These are phyloP conservation scores for Lecanoromycetidae sp. DNA, from an alignment of 2,329 filamentous ascomycete species.

Conservation along the genomic window DNA sequence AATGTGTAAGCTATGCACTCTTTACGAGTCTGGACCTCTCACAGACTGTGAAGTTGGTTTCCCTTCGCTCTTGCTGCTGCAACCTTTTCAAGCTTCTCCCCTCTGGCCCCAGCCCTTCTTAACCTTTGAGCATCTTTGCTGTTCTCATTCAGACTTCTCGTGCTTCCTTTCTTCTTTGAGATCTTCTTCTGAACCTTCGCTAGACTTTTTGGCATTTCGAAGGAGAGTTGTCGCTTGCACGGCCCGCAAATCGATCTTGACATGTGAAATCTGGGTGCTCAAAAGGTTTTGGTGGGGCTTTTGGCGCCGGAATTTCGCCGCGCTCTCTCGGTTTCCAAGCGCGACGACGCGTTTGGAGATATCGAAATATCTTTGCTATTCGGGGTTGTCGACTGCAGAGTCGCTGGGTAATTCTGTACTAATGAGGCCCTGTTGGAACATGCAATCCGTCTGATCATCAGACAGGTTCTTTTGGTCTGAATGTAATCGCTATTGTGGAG, in stretches of 20 bases:
- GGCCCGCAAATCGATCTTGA: background rate
- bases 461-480: too few relatives aligned
- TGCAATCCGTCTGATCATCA: background rate
- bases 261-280: background rate
- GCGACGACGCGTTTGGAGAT: background rate
- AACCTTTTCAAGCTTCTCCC: constrained; percentile 68
- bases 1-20: constrained; percentile 8
- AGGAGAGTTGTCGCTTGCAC: background rate
- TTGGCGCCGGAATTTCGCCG: constrained; percentile 1
- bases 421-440: background rate
- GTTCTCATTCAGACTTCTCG: constrained; percentile 69
- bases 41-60: constrained; percentile 57
- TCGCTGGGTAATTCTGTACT: too few relatives aligned
- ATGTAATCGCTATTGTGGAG: too few relatives aligned
- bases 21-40: constrained; percentile 23
- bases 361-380: background rate
- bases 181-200: constrained; percentile 83
- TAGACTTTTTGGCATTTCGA: constrained; percentile 60
- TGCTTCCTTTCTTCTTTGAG: constrained; percentile 76
- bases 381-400: background rate
- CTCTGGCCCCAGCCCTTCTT: constrained; percentile 64
- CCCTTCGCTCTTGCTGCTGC: constrained; percentile 57
- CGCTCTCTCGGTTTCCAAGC: background rate
- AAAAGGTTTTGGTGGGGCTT: background rate
- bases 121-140: constrained; percentile 76